These are phyloP conservation scores for Xylaria castorea DNA, from an alignment of 495 filamentous ascomycete species.

Conservation along the genomic window DNA sequence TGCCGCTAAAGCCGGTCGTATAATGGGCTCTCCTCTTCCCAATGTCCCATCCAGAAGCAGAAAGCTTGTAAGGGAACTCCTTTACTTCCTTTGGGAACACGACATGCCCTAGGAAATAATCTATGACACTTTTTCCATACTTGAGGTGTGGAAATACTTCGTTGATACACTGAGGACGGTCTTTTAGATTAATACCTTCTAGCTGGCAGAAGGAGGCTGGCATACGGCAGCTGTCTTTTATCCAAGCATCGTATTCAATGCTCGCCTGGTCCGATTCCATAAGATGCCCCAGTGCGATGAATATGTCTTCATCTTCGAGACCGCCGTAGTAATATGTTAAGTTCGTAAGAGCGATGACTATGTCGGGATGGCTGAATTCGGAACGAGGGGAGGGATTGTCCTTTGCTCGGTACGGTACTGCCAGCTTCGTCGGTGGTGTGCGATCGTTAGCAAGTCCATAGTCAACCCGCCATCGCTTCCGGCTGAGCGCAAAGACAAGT, in stretches of 20 bases:
- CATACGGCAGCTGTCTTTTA: constrained; percentile 45
- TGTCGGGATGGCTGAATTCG: constrained; percentile 79
- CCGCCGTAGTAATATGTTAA: constrained; percentile 74
- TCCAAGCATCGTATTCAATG: constrained; percentile 63
- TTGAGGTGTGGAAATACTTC: constrained; percentile 62
- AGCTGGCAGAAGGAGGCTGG: constrained; percentile 52
- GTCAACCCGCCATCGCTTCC: constrained; percentile 72
- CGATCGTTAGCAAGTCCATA: constrained; percentile 64
- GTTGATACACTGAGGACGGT: constrained; percentile 48
- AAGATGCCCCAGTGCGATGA: constrained; percentile 56
- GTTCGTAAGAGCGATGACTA: constrained; percentile 69
- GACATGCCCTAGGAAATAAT: constrained; percentile 67
- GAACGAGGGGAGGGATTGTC: constrained; percentile 66
- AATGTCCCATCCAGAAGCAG: constrained; percentile 75
- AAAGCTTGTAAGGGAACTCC: constrained; percentile 69
- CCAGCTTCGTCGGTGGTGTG: constrained; percentile 55
- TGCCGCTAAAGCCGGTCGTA: constrained; percentile 75
- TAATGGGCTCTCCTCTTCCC: constrained; percentile 53
- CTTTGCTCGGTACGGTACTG: constrained; percentile 77
- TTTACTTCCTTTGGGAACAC: constrained; percentile 73
- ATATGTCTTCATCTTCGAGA: constrained; percentile 61
- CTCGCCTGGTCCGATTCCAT: constrained; percentile 61
- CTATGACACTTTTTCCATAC: constrained; percentile 58
- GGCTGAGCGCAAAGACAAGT: constrained; percentile 58
- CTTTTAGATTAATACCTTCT: constrained; percentile 65